Base-by-base conservation (phyloP, 2,329 filamentous ascomycete genomes). In the Paecilomyces niveus region DNA sequence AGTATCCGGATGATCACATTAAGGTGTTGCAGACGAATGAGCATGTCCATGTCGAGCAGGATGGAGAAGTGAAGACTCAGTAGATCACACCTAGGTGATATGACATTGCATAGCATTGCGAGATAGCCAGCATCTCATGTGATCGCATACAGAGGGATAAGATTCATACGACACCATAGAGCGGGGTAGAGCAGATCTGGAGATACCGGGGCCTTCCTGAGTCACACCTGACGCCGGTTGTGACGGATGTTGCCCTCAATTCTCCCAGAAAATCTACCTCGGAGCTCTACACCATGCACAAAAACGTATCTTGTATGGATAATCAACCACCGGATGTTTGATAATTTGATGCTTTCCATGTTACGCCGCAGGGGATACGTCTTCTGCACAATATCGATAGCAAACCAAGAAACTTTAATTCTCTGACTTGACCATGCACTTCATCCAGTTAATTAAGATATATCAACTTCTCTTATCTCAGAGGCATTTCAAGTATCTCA, bases 11-110 rank as follows among this genome's bases (percentile, higher is more conserved):
- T 11, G 89, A 88, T 70, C 77, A 82, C 15, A 79, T 96, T 59
- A 76, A 76, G 39, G 83, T 87, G 4, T 81, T 97, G 60, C 78
- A 86, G 67, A 79, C 77, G 60, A 83, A 89, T 78, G 84, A 90
- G 63, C 82, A 91, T 69, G 80, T 97, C 72, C 82, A 91, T 52
- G 89, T 96, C 59, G 93, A 97, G 82, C 68, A 75, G 59, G 91
- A 97, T 74, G 75, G 80, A 54, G 80, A 84, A 67, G 84, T 95
- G 61, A 85, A 65, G 67, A 94, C 84, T 7, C 88, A 93, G 81
- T 93, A 86, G 72, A 18, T 8, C n/a, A 18, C 9, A 8, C n/a
- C 39, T 21, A 18, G 8, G 18, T 45, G 39, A 45, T 18, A 45
- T 45, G n/a, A n/a, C 39, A 21, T 45, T n/a, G 39, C 39, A 45